phyloP scores from a whole-genome alignment of 148 eudicot species.

The Rhododendron griersonianum region DNA sequence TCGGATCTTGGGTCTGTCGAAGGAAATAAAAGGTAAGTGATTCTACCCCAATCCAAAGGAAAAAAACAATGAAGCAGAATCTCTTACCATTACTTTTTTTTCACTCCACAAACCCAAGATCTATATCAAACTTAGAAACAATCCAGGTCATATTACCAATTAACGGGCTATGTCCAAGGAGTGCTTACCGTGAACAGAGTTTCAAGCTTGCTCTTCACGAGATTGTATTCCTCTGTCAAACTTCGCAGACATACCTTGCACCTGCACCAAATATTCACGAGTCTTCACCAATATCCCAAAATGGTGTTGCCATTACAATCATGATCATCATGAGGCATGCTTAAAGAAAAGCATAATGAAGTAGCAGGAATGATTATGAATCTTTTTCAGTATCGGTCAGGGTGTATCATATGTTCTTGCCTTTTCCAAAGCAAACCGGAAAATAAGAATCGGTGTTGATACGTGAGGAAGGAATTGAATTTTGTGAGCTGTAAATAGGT shows the following conservation, averaged over 20 bases:
- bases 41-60: neutral
- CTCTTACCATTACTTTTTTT: neutral
- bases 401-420: neutral
- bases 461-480: neutral
- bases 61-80: neutral
- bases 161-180: neutral
- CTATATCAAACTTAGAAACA: neutral
- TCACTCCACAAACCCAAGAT: neutral
- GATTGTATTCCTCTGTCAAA: constrained; percentile 10
- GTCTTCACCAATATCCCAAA: neutral
- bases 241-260: constrained; percentile 19
- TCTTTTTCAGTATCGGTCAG: neutral
- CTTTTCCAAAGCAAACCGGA: neutral
- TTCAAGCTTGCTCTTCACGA: constrained; percentile 20
- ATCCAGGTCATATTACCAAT: neutral
- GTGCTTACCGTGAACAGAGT: constrained; percentile 23
- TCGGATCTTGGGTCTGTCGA: neutral
- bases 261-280: constrained; percentile 9
- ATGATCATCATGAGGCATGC: neutral
- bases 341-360: neutral
- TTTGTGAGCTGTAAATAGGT: neutral
- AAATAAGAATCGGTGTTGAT: neutral
- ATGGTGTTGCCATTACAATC: neutral
- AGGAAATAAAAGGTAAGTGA: neutral
- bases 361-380: neutral